Evolutionary conservation across 768 basidiomycete genomes (phyloP).

Genomic region (Tulasnella sp.): DNA sequence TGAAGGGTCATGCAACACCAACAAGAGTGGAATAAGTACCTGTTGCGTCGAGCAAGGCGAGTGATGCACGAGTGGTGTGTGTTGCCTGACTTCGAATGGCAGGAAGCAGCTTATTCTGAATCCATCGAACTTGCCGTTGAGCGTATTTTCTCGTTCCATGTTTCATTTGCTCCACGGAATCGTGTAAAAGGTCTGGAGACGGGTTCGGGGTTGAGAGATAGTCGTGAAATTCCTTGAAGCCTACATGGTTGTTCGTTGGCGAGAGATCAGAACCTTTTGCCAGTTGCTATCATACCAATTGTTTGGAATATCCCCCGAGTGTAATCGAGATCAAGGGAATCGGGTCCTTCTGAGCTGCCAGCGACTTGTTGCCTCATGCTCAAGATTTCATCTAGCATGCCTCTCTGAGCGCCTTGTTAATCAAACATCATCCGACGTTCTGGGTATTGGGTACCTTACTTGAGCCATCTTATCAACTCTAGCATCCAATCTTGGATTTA

Average conservation of each 20-base stretch:
- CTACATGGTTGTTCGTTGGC: slow-evolving; percentile 49
- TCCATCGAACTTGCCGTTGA: slow-evolving; percentile 89
- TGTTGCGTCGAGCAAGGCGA: slow-evolving; percentile 71
- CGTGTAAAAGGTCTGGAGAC: slow-evolving; percentile 51
- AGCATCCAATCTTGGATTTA: slow-evolving; percentile 70
- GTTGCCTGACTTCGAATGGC: slow-evolving; percentile 56
- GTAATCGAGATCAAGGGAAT: slow-evolving; percentile 52
- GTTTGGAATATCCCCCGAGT: slow-evolving; percentile 91
- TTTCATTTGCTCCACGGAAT: slow-evolving; percentile 80
- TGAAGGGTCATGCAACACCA: neutral
- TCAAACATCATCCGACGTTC: neutral
- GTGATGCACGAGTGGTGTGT: slow-evolving; percentile 42
- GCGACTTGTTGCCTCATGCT: slow-evolving; percentile 49
- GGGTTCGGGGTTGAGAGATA: slow-evolving; percentile 56
- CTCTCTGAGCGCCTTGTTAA: slow-evolving; percentile 53
- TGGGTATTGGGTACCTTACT: slow-evolving; percentile 50
- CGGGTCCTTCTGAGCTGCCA: neutral
- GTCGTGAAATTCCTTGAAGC: slow-evolving; percentile 86
- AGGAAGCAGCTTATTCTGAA: slow-evolving; percentile 85
- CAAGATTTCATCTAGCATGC: slow-evolving; percentile 78
- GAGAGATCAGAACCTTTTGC: slow-evolving; percentile 2
- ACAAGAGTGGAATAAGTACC: neutral
- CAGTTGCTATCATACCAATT: slow-evolving; percentile 63
- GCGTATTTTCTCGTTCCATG: slow-evolving; percentile 87
- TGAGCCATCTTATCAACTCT: slow-evolving; percentile 90